Base-by-base conservation (phyloP, 345 rosid species). In the Eucalyptus guilfoylei region DNA sequence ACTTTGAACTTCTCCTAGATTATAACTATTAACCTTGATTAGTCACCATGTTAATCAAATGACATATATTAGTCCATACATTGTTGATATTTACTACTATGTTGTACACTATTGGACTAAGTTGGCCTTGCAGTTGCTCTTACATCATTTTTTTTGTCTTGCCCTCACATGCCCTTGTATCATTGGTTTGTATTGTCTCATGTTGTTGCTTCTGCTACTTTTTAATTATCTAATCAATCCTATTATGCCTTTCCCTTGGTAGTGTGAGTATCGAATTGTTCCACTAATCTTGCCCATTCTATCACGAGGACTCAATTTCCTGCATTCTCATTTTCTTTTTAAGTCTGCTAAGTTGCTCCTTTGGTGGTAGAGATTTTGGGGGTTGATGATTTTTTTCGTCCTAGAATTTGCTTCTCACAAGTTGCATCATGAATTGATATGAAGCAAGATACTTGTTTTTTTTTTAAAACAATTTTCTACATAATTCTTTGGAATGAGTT, bases 101-200 rank as follows among this genome's bases (percentile, higher is more conserved):
- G 6, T 55, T 64, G 37, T 30, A n/a, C 62, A 55, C 11, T 4
- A 24, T 23, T n/a, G 17, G 72, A 14, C 21, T 8, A 9, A 67
- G 80, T 5, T 52, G 2, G 37, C 34, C 37, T 1, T 7, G 3
- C 0, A 8, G 1, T 52, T 52, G 26, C 2, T 52, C 58, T 52
- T 52, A 52, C 21, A 64, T 14, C 5, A 64, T 64, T 30, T 6
- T 64, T 64, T 11, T 2, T 30, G 2, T n/a, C 6, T n/a, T n/a
- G 37, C 23, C 40, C 3, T n/a, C 23, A 32, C 80, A 2, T 32
- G 40, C 40, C 80, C 40, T 14, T 32, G 1, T 34, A 32, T 32
- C 40, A 32, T 67, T n/a, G 34, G 9, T 8, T 17, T 67, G 11
- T n/a, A 34, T n/a, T 4, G 9, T 67, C 30, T 24, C 28, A 1